These are phyloP conservation scores for Rhodotorula sp. DNA, from an alignment of 1,284 basidiomycete genomes.

Conservation along the genomic window DNA sequence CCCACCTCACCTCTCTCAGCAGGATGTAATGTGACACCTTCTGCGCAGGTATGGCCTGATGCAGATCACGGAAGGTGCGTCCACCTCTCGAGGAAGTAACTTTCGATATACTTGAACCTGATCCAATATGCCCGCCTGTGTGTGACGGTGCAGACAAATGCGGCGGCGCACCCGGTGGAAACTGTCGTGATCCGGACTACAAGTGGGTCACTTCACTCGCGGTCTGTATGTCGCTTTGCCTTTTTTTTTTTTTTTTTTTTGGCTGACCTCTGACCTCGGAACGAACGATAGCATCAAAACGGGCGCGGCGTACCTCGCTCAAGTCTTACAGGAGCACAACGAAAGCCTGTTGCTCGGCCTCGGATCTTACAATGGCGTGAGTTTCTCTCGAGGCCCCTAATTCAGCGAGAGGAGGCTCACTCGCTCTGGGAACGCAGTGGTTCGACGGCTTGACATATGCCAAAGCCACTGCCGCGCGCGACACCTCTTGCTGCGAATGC, in stretches of 20 bases:
- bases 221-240: background rate
- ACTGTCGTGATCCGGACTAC: constrained; percentile 1
- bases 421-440: constrained; percentile 56
- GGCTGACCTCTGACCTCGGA: background rate
- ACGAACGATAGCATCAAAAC: constrained; percentile 52
- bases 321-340: constrained; percentile 56
- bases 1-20: too few species aligned
- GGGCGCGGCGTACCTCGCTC: constrained; percentile 61
- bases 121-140: too few species aligned
- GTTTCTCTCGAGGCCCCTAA: background rate
- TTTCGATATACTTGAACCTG: background rate
- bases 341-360: constrained; percentile 63
- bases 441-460: constrained; percentile 58
- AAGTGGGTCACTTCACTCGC: background rate
- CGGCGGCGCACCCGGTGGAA: constrained; percentile 46
- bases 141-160: constrained; percentile 57
- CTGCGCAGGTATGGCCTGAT: constrained; percentile 15
- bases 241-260: too few species aligned
- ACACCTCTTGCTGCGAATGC: constrained; percentile 57
- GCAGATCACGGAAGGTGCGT: constrained; percentile 37
- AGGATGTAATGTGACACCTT: too few species aligned
- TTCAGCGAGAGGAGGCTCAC: background rate
- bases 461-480: constrained; percentile 58
- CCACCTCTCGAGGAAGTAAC: background rate
- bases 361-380: constrained; percentile 65